These are phyloP conservation scores for Suillus discolor DNA, from an alignment of 768 basidiomycete genomes.

Conservation along the genomic window DNA sequence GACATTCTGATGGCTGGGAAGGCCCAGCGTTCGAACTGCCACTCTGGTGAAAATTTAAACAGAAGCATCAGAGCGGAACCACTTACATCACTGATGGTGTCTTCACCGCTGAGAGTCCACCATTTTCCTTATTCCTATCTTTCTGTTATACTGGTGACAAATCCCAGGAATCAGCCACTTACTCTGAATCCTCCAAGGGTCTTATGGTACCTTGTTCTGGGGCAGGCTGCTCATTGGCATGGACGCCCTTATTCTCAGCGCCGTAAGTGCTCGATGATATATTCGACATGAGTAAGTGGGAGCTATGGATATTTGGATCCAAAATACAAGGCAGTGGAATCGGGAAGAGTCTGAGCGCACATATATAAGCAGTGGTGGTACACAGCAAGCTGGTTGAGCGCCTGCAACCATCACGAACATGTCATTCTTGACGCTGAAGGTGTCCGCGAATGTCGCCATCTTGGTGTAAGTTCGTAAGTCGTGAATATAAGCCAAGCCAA, in stretches of 20 bases:
- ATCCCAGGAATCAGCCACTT: background rate
- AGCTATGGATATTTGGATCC: no score
- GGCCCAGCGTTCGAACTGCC: no score
- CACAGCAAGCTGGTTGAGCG: background rate
- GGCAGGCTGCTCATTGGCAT: background rate
- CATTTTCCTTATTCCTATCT: background rate
- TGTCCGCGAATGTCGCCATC: background rate
- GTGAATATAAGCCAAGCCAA: no score
- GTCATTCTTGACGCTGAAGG: background rate
- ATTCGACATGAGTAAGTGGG: no score
- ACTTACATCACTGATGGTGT: background rate
- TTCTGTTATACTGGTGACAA: background rate
- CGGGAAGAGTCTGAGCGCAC: no score
- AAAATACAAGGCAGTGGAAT: no score
- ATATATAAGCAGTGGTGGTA: background rate
- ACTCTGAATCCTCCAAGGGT: background rate
- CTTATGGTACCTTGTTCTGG: no score
- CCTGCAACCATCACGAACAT: no score
- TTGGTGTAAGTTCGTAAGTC: no score
- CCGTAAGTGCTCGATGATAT: no score
- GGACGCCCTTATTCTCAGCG: conserved; percentile 31
- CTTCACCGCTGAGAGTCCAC: background rate
- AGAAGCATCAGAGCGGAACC: background rate
- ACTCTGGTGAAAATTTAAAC: background rate
- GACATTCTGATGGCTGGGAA: no score